Evolutionary conservation across 768 basidiomycete genomes (phyloP).

Genomic region (Boletus coccyginus): DNA sequence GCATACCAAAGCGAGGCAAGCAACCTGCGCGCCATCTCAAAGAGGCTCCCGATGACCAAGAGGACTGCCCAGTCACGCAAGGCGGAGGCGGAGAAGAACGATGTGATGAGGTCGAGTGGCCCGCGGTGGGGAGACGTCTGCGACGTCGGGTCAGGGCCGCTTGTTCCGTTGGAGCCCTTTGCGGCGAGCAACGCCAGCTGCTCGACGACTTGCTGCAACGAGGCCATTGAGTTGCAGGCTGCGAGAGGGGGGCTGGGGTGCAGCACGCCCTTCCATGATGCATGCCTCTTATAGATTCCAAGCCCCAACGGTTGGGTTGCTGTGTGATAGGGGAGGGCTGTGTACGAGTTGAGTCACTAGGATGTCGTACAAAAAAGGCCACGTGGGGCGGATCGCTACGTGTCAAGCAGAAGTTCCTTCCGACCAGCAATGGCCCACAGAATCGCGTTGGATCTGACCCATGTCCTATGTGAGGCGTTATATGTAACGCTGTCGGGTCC

Average conservation of each 20-base stretch:
- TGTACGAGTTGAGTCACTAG: too few species aligned
- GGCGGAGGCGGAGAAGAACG: slow-evolving; percentile 51
- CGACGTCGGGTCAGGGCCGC: slow-evolving; percentile 14
- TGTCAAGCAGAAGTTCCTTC: background rate
- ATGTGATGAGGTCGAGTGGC: slow-evolving; percentile 29
- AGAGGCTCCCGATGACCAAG: slow-evolving; percentile 54
- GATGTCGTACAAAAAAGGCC: too few species aligned
- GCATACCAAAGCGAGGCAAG: slow-evolving; percentile 41
- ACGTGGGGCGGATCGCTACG: too few species aligned
- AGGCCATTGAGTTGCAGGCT: slow-evolving; percentile 16
- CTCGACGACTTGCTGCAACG: slow-evolving; percentile 30
- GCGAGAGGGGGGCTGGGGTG: background rate
- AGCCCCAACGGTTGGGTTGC: background rate
- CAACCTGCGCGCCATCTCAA: slow-evolving; percentile 57
- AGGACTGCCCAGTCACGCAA: slow-evolving; percentile 65
- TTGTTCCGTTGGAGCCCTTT: slow-evolving; percentile 7
- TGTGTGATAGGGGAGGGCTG: background rate
- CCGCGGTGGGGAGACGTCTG: slow-evolving; percentile 9
- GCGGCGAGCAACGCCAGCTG: slow-evolving; percentile 27
- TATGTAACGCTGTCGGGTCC: background rate
- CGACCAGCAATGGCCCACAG: slow-evolving; percentile 16
- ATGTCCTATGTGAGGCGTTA: slow-evolving; percentile 62
- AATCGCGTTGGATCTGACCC: slow-evolving; percentile 61
- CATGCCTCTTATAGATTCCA: slow-evolving; percentile 13
- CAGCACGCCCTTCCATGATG: background rate